These are phyloP conservation scores for Tolypocladium inflatum DNA, from an alignment of 2,329 filamentous ascomycete genomes.

Conservation along the genomic window DNA sequence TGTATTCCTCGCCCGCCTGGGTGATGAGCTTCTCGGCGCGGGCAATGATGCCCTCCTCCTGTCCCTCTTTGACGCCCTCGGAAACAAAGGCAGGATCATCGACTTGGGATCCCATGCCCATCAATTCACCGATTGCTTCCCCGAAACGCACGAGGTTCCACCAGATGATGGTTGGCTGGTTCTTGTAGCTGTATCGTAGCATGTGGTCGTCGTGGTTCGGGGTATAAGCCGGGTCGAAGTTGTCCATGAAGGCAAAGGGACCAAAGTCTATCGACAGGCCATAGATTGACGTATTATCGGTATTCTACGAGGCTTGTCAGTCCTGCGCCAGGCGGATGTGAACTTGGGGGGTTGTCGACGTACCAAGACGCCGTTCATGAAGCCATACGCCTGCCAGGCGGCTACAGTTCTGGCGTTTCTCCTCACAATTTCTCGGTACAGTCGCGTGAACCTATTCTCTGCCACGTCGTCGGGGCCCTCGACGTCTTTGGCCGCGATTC, in stretches of 20 bases:
- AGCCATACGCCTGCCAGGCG: constrained; percentile 96
- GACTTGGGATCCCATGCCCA: constrained; percentile 65
- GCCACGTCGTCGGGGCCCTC: constrained; percentile 59
- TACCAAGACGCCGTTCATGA: constrained; percentile 88
- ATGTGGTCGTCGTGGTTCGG: constrained; percentile 92
- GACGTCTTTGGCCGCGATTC: constrained; percentile 45
- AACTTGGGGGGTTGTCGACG: constrained; percentile 1
- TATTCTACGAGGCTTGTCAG: constrained; percentile 48
- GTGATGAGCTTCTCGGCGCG: constrained; percentile 79
- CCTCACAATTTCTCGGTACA: constrained; percentile 81
- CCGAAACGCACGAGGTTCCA: constrained; percentile 94
- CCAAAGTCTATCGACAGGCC: constrained; percentile 91
- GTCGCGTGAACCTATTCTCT: constrained; percentile 77
- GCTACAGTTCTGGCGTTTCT: constrained; percentile 84
- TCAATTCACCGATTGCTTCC: constrained; percentile 78
- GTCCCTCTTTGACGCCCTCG: constrained; percentile 57
- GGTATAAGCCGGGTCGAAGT: constrained; percentile 89
- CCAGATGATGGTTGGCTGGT: constrained; percentile 95
- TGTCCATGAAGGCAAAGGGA: constrained; percentile 95
- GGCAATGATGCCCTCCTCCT: constrained; percentile 59
- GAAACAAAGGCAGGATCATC: constrained; percentile 64
- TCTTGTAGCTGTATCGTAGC: constrained; percentile 83
- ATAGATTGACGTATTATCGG: constrained; percentile 88
- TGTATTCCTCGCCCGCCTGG: constrained; percentile 77
- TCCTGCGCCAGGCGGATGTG: background rate